Evolutionary conservation across 176 grass and related monocot genomes (phyloP).

Genomic region (Lolium perenne): DNA sequence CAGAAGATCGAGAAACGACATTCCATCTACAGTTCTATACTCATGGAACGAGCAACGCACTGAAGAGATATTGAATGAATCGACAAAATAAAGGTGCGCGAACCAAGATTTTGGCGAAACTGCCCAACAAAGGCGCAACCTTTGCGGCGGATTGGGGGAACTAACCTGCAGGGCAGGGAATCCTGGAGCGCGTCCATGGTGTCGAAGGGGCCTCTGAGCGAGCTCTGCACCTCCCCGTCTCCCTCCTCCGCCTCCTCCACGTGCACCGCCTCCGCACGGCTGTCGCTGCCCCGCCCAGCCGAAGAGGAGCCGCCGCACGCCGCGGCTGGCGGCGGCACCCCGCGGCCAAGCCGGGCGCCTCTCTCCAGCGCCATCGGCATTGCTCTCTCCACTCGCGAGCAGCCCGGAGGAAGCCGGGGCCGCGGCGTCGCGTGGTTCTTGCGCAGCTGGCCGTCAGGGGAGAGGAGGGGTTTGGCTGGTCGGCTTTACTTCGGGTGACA

Average conservation of each 20-base stretch:
- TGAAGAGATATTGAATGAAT: neutral
- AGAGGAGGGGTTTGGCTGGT: constrained; percentile 33
- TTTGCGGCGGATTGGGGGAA: constrained; percentile 3
- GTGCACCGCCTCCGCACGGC: constrained; percentile 35
- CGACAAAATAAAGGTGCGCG: neutral
- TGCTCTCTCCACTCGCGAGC: constrained; percentile 7
- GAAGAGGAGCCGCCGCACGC: constrained; percentile 50
- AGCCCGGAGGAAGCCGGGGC: neutral
- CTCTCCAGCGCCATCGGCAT: constrained; percentile 62
- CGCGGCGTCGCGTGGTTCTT: constrained; percentile 6
- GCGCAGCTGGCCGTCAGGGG: constrained; percentile 18
- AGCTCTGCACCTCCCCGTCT: constrained; percentile 78
- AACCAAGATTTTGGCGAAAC: constrained; percentile 18
- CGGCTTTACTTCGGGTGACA: constrained; percentile 33
- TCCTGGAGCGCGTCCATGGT: constrained; percentile 82
- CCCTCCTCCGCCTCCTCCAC: constrained; percentile 52
- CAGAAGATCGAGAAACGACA: neutral
- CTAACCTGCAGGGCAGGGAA: constrained; percentile 68
- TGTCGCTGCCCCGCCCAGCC: constrained; percentile 55
- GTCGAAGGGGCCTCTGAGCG: constrained; percentile 63
- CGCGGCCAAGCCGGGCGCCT: constrained; percentile 8
- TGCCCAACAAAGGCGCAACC: neutral
- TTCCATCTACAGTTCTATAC: neutral
- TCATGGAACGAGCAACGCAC: neutral
- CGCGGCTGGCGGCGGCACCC: neutral